Percentiles rank a stretch among this genome's conserved stretches.
phyloP scores from a whole-genome alignment of 2,329 filamentous ascomycete species.

The Aspergillus alliaceus region DNA sequence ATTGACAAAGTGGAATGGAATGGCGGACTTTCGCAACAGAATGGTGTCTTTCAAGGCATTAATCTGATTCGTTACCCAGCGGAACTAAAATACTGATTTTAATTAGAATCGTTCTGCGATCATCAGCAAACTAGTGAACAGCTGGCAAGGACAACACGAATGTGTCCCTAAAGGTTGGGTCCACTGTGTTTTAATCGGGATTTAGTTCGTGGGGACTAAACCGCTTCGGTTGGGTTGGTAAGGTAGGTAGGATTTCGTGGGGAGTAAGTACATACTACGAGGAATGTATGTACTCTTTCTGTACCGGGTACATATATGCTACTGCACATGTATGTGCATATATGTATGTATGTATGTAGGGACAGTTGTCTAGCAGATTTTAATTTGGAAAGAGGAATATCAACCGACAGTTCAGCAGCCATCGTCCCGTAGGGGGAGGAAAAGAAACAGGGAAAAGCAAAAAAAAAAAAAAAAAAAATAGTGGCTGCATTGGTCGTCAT shows the following conservation, averaged over 20 bases:
- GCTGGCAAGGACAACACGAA: constrained; percentile 11
- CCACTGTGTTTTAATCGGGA: not conserved
- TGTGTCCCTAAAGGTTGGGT: constrained; percentile 2
- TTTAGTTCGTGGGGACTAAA: not conserved
- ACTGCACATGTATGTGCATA: not conserved
- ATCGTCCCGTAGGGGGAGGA: no score
- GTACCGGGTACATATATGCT: no score
- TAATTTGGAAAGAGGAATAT: not conserved
- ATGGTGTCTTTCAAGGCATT: not conserved
- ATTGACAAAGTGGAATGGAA: no score
- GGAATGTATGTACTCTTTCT: not conserved
- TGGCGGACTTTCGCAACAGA: not conserved
- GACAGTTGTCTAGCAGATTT: not conserved
- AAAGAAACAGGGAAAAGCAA: not conserved
- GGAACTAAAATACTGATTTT: constrained; percentile 1
- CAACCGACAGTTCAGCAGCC: not conserved
- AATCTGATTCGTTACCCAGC: constrained; percentile 8
- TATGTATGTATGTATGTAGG: not conserved
- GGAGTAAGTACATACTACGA: no score
- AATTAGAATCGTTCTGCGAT: constrained; percentile 9
- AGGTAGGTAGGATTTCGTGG: not conserved
- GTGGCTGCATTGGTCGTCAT: not conserved
- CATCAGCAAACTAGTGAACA: constrained; percentile 12
- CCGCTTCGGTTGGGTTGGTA: not conserved
- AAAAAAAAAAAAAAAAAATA: not conserved